Base-by-base conservation (phyloP, 192 early-diverging fungal species). In the Coemansia sp. region DNA sequence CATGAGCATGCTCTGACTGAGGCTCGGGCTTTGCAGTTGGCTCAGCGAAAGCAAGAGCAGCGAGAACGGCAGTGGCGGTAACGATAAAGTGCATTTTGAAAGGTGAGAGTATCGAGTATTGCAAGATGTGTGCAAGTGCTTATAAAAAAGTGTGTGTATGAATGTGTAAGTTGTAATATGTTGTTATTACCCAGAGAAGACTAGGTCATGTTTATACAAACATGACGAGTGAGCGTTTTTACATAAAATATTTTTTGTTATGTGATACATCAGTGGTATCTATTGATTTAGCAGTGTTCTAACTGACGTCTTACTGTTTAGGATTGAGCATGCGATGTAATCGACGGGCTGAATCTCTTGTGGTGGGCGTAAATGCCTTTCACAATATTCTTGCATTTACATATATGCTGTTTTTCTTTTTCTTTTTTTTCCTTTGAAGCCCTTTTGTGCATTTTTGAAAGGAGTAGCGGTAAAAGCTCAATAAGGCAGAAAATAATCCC, bases 81-180 rank as follows among this genome's bases (percentile, higher is more conserved):
- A 59, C 22, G 35, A 13, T 18, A n/a, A 59, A 39, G 35, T 16
- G 58, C 58, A 59, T 59, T 59, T 18, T 38, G 15, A 56, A 56
- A 56, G 15, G 3, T 32, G 13, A 39, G 29, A 56, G 30, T 32
- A 16, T 32, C 5, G 30, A 56, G 53, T 32, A n/a, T 6, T 56
- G 13, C 13, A 30, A 56, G 53, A 22, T 52, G 22, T 52, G 50
- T 52, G 49, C 13, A 3, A 10, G 20, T 53, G 50, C 34, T 13
- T 56, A 2, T 56, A 16, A 27, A 2, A 24, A 27, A 4, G 29
- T 35, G 13, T 56, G 16, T 56, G 30, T 56, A 27, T 9, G 29
- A 11, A 24, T 40, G 39, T 40, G 39, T 40, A 1, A 35, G 34
- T 35, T 24, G 50, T 56, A 16, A 5, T 30, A 13, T 5, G 32